Evolutionary conservation across 2,329 filamentous ascomycete genomes (phyloP), one percentile per base, ranked within the genome.

Genomic region (Myriosclerotinia scirpicola): DNA sequence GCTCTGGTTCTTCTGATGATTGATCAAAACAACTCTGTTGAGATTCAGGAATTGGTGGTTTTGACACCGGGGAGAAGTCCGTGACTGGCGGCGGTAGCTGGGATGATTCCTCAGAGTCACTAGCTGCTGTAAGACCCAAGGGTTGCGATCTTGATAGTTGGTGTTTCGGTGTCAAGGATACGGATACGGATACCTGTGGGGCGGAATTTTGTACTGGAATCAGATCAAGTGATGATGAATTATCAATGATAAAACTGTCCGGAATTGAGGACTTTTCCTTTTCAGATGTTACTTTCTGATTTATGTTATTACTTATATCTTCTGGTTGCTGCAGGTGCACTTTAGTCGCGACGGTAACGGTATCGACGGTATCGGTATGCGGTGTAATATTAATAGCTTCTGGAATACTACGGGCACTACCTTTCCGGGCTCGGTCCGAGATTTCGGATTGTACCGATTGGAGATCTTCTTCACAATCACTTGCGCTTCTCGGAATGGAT

Each of bases 401-500:
- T 36, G 30, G 52, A 52, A 15, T 42, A 38, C 34, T 59, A 59
- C 63, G 63, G 63, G 42, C 34, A 65, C 44, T 38, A 20, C 44
- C 56, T 52, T 52, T 53, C 63, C 42, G 63, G 36, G 20, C 46
- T 65, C 64, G 64, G 64, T 65, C 64, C 64, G 64, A 61, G 53
- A 40, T 17, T 44, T 65, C 63, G 63, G 63, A 20, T 34, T 48
- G 55, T 36, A 56, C 38, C 42, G 48, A 54, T 40, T 20, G 44
- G 17, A 50, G 5, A 11, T 38, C 53, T 38, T 60, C 58, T 50
- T 61, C 58, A 61, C 58, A 50, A 17, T 52, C 44, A 50, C 44
- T 50, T 40, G 34, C 50, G 58, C 34, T 52, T 56, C 46, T 54
- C 48, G 63, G 65, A 40, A 64, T 53, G 36, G 65, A 68, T 15